A percentile compares a stretch with the other conserved stretches of the same genome.
Conservation (phyloP, 352 stramenopile species). For the Pilasporangium apinafurcum region DNA sequence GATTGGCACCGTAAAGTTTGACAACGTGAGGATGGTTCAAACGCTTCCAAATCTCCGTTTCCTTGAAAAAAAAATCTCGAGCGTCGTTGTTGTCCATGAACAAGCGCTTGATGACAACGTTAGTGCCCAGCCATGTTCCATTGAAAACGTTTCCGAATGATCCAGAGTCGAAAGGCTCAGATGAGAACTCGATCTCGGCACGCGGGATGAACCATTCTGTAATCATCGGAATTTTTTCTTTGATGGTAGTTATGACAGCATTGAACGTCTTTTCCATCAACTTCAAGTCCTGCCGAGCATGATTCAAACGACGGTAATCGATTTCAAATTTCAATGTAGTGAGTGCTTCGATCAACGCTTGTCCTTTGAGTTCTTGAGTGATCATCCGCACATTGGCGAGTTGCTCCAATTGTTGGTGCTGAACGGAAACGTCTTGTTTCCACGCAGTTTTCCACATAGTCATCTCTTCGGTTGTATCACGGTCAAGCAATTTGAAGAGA, state of each 20-base stretch:
- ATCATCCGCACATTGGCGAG: conserved; percentile 8
- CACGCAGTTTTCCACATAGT: not conserved
- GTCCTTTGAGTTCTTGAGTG: conserved; percentile 1
- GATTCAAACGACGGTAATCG: conserved; percentile 1
- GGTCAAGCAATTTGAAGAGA: conserved; percentile 2
- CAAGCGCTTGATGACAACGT: conserved; percentile 31
- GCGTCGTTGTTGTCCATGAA: not conserved
- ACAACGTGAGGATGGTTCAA: conserved; percentile 24
- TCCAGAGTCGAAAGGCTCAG: conserved; percentile 4
- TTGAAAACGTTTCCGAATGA: conserved; percentile 10
- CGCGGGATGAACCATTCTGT: conserved; percentile 14
- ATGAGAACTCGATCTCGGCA: conserved; percentile 6
- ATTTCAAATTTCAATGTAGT: conserved; percentile 17
- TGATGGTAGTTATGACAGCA: conserved; percentile 4
- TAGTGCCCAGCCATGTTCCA: conserved; percentile 11
- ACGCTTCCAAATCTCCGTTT: conserved; percentile 23
- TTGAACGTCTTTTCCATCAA: conserved; percentile 11
- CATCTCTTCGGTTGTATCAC: not conserved
- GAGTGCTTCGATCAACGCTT: conserved; percentile 12
- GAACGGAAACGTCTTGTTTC: not conserved
- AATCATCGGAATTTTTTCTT: conserved; percentile 5
- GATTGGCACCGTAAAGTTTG: conserved; percentile 20
- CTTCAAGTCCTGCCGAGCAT: conserved; percentile 4
- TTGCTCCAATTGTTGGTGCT: conserved; percentile 6
- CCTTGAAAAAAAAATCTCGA: conserved; percentile 13